Percentiles rank a stretch among this genome's conserved stretches.
phyloP scores from a whole-genome alignment of 2,329 filamentous ascomycete genomes.

The Penicillium sp. region DNA sequence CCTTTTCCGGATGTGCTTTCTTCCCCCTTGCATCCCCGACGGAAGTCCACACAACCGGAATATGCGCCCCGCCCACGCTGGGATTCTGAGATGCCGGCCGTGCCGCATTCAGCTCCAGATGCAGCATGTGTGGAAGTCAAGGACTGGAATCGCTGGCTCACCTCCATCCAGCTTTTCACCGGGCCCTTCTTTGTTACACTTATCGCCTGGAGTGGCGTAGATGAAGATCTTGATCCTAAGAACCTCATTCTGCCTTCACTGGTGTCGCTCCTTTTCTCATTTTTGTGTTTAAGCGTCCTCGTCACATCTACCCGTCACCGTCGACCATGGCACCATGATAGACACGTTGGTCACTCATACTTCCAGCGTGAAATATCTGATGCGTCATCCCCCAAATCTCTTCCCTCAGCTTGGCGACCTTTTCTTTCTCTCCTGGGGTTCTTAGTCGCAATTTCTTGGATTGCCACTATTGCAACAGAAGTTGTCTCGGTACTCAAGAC shows the following conservation, averaged over 20 bases:
- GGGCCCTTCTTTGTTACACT: conserved; percentile 81
- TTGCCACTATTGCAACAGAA: conserved; percentile 91
- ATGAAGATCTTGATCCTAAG: conserved; percentile 57
- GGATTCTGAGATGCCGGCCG: conserved; percentile 47
- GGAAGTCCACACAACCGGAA: conserved; percentile 25
- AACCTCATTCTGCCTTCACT: conserved; percentile 62
- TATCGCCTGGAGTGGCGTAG: conserved; percentile 66
- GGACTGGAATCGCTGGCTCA: conserved; percentile 89
- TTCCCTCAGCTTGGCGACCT: conserved; percentile 73
- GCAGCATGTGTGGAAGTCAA: conserved; percentile 33
- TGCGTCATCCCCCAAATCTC: conserved; percentile 46
- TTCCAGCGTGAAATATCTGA: conserved; percentile 5
- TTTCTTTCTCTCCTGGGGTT: conserved; percentile 89
- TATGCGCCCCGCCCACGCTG: conserved; percentile 30
- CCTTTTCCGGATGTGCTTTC: conserved; percentile 13
- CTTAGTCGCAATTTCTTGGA: conserved; percentile 90
- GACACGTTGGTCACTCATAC: not conserved
- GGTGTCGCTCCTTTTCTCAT: conserved; percentile 69
- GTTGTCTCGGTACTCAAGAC: conserved; percentile 95
- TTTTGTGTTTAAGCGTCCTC: conserved; percentile 67
- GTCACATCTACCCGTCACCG: conserved; percentile 63
- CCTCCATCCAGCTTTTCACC: conserved; percentile 81
- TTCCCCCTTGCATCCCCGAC: conserved; percentile 11
- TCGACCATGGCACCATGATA: conserved; percentile 41
- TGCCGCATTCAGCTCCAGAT: conserved; percentile 26